phyloP scores from a whole-genome alignment of 1,284 basidiomycete species.

The Ustilago esculenta region DNA sequence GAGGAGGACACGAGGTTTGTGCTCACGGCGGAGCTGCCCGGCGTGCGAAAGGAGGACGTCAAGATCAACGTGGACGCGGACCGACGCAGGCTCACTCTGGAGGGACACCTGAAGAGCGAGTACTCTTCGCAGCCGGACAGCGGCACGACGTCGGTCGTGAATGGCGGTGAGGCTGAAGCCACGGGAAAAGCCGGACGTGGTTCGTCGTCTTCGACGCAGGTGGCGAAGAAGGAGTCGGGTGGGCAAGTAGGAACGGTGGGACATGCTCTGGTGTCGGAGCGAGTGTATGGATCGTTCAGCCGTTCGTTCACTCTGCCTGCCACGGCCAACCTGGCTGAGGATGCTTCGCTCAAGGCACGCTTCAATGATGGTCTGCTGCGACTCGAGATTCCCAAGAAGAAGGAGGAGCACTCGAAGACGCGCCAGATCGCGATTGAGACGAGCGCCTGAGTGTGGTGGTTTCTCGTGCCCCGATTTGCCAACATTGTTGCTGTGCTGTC shows the following conservation, averaged over 20 bases:
- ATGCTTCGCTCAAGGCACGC: slow-evolving; percentile 43
- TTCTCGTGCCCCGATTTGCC: too few species aligned
- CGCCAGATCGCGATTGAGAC: slow-evolving; percentile 46
- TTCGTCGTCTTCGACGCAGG: slow-evolving; percentile 27
- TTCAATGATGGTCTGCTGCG: slow-evolving; percentile 54
- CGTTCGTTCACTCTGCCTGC: slow-evolving; percentile 52
- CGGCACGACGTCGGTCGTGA: not conserved
- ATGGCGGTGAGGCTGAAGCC: too few species aligned
- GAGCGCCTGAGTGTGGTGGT: slow-evolving; percentile 15
- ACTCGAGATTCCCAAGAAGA: slow-evolving; percentile 54
- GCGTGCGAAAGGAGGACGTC: slow-evolving; percentile 54
- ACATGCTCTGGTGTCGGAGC: slow-evolving; percentile 46
- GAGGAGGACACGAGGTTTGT: slow-evolving; percentile 42
- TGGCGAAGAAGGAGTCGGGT: slow-evolving; percentile 30
- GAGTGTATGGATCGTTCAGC: slow-evolving; percentile 51
- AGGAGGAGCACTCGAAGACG: slow-evolving; percentile 48
- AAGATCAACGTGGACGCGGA: slow-evolving; percentile 47
- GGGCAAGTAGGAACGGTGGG: slow-evolving; percentile 24
- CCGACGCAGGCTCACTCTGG: slow-evolving; percentile 46
- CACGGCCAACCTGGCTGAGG: slow-evolving; percentile 40
- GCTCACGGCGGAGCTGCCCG: slow-evolving; percentile 49
- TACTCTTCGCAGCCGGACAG: slow-evolving; percentile 23
- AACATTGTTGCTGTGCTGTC: too few species aligned
- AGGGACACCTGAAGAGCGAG: slow-evolving; percentile 48
- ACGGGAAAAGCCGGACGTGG: too few species aligned